Percentiles rank a stretch among this genome's conserved stretches.
Evolutionary conservation across 2,329 filamentous ascomycete species (phyloP).

Genomic region (Clathrospora elynae): DNA sequence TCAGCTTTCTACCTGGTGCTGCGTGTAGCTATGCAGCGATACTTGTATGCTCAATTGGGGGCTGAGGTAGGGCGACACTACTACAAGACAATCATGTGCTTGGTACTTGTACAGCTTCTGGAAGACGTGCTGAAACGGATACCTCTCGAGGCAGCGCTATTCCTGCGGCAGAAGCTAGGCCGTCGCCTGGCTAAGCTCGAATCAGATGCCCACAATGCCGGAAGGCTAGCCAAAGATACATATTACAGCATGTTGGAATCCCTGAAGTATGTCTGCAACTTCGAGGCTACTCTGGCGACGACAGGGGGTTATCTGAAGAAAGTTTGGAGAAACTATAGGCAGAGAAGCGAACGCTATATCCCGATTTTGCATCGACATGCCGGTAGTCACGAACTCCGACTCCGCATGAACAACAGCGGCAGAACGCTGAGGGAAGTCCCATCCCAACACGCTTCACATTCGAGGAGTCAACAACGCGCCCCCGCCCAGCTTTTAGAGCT

Average conservation of each 20-base stretch:
- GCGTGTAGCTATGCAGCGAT: conserved; percentile 62
- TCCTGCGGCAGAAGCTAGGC: conserved; percentile 60
- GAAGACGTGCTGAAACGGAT: conserved; percentile 43
- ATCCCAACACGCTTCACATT: not conserved
- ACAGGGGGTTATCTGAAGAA: conserved; percentile 23
- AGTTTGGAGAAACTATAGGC: conserved; percentile 29
- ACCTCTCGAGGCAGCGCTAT: conserved; percentile 45
- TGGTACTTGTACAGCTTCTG: conserved; percentile 56
- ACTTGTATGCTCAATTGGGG: conserved; percentile 53
- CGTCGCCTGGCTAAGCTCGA: conserved; percentile 65
- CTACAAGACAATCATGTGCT: conserved; percentile 65
- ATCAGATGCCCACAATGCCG: conserved; percentile 34
- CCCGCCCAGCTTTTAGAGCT: conserved; percentile 20
- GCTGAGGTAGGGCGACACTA: conserved; percentile 51
- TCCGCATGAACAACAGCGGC: conserved; percentile 32
- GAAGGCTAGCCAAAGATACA: not conserved
- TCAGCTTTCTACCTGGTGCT: conserved; percentile 66
- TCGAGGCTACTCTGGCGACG: conserved; percentile 21
- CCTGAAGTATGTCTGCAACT: conserved; percentile 10
- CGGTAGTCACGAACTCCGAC: conserved; percentile 10
- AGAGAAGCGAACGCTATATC: conserved; percentile 47
- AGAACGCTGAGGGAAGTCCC: conserved; percentile 10
- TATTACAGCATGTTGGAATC: conserved; percentile 4
- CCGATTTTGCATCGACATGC: conserved; percentile 51
- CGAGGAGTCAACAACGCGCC: not conserved